Evolutionary conservation across 495 filamentous ascomycete genomes (phyloP), one percentile per base, ranked within the genome.

Genomic region (Tuber calosporum): DNA sequence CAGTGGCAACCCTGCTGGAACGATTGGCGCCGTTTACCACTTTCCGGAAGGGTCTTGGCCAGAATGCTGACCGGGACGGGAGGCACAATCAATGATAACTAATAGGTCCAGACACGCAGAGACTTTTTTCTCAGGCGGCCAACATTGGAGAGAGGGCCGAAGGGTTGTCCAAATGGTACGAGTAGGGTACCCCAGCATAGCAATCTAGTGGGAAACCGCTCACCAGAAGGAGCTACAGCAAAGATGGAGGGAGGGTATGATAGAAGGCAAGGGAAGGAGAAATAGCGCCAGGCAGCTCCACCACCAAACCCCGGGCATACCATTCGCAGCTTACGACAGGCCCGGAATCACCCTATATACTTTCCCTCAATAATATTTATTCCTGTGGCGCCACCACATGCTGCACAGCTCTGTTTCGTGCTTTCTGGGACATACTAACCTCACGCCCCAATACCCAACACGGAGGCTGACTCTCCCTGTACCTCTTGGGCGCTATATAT

Each of bases 401-500:
- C 70, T 72, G 48, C 73, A 67, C 41, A 68, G 70, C 66, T 73
- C 75, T 73, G 76, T 78, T 78, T 78, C 71, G 76, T 78, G 70
- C 76, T 43, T 77, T 73, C 76, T 75, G 77, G 74, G 74, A 70
- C 75, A 73, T 69, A 67, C 69, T 70, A 22, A 66, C 42, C 73
- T 34, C 53, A 62, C 53, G 34, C 30, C 17, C 42, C 17, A 43
- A 43, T 19, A 53, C 45, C 53, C 53, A 62, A 30, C 13, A 62
- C 26, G 13, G 53, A 17, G n/a, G 73, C 73, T 75, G 39, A 74
- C 76, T 76, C 68, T 78, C 75, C 76, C 76, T 77, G 75, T 45
- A 68, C 68, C 74, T 68, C 76, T 77, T 78, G 76, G 74, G 74
- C 75, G 70, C 67, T 78, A 77, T 73, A 78, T 77, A 74, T 75